Evolutionary conservation across 1,284 basidiomycete species (phyloP).

Genomic region (Tilletia walkeri): DNA sequence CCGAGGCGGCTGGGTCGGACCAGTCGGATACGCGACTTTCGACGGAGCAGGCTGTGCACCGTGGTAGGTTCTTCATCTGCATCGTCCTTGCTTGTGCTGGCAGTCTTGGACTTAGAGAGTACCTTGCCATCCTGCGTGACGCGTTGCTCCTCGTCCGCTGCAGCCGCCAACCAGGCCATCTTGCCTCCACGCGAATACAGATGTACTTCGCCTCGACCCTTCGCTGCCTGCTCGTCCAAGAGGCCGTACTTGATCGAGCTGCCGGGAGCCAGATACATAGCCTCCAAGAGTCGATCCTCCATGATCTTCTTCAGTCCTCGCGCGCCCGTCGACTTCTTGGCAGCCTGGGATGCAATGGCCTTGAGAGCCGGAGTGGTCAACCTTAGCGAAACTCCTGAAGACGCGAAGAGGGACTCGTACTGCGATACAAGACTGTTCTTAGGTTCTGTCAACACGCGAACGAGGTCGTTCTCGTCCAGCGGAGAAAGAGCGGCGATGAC

Average conservation of each 20-base stretch:
- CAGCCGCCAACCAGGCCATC: slow-evolving; percentile 6
- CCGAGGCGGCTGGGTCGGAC: slow-evolving; percentile 1
- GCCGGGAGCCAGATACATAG: slow-evolving; percentile 30
- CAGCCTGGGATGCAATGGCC: slow-evolving; percentile 57
- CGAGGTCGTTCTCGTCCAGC: slow-evolving; percentile 70
- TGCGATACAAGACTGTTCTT: slow-evolving; percentile 85
- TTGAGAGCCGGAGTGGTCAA: slow-evolving; percentile 20
- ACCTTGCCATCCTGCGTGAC: neutral
- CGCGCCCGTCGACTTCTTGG: slow-evolving; percentile 80
- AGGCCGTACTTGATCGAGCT: slow-evolving; percentile 20
- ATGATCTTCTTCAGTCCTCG: slow-evolving; percentile 82
- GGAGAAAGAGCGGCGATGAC: slow-evolving; percentile 78
- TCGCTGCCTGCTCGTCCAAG: slow-evolving; percentile 23
- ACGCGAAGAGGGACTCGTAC: slow-evolving; percentile 73
- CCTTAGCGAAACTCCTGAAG: slow-evolving; percentile 41
- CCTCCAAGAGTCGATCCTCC: slow-evolving; percentile 60
- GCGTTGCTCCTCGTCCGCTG: neutral
- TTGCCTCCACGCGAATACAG: slow-evolving; percentile 24
- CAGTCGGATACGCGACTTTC: slow-evolving; percentile 1
- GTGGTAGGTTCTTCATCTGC: neutral
- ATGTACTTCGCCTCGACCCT: slow-evolving; percentile 19
- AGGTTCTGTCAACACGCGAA: slow-evolving; percentile 87
- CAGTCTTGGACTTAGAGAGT: neutral
- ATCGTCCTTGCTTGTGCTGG: neutral
- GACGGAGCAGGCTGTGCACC: neutral